These are phyloP conservation scores for Linnemannia zychae DNA, from an alignment of 192 early-diverging fungal species.

Conservation along the genomic window DNA sequence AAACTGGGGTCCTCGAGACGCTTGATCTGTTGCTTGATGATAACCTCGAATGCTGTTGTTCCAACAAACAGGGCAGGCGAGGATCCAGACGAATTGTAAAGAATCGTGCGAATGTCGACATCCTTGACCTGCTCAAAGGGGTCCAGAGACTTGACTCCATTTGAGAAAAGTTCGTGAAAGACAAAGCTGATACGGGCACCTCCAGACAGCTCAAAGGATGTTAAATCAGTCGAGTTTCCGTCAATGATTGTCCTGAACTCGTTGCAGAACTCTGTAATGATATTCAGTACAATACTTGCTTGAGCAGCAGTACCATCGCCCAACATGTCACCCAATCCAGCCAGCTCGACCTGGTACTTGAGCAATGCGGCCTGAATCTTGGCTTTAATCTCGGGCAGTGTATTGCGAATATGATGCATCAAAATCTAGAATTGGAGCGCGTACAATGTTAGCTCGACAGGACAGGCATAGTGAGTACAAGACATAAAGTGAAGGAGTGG, in stretches of 20 bases:
- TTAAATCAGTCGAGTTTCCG: conserved; percentile 96
- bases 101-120: conserved; percentile 98
- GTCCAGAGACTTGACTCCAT: conserved; percentile 94
- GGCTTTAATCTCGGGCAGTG: conserved; percentile 98
- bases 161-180: conserved; percentile 96
- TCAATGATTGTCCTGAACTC: conserved; percentile 97
- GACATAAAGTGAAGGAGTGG: too few relatives aligned
- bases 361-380: conserved; percentile 90
- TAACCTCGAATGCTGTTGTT: conserved; percentile 98
- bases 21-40: conserved; percentile 99
- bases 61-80: conserved; percentile 98
- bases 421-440: conserved; percentile 75
- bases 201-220: conserved; percentile 94
- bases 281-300: conserved; percentile 93
- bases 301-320: conserved; percentile 76
- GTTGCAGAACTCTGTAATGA: conserved; percentile 98
- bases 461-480: neutral
- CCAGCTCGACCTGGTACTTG: conserved; percentile 91
- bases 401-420: conserved; percentile 99
- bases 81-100: conserved; percentile 98
- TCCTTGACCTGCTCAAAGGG: conserved; percentile 99
- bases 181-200: conserved; percentile 99
- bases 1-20: conserved; percentile 97
- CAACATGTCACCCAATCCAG: conserved; percentile 91
- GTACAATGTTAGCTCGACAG: neutral